Percentiles rank a stretch among this genome's conserved stretches.
phyloP scores from a whole-genome alignment of 1,284 basidiomycete genomes.

The Athelia sp. region DNA sequence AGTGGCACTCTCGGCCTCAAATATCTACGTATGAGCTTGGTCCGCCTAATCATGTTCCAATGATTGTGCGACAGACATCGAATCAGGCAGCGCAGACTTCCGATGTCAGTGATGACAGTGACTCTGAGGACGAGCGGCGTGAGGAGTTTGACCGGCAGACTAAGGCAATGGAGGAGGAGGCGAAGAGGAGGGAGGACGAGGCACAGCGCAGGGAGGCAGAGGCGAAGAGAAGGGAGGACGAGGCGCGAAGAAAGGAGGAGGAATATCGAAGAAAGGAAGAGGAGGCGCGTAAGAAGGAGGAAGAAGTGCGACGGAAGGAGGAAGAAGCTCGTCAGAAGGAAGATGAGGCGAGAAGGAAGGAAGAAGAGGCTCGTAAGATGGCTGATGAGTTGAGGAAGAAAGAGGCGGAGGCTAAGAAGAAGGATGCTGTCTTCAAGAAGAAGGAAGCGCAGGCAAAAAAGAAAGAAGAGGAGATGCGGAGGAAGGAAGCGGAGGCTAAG shows the following conservation, averaged over 20 bases:
- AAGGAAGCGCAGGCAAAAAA: slow-evolving; percentile 6
- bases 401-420: slow-evolving; percentile 6
- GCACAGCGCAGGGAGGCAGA: slow-evolving; percentile 12
- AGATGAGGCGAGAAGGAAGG: slow-evolving; percentile 11
- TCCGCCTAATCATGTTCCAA: not conserved
- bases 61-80: not conserved
- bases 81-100: not conserved
- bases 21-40: not conserved
- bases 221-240: slow-evolving; percentile 8
- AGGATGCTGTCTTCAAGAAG: slow-evolving; percentile 9
- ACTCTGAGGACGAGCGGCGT: not conserved
- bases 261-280: too few relatives aligned
- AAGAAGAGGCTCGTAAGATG: slow-evolving; percentile 9
- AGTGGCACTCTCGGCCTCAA: not conserved
- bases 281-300: slow-evolving; percentile 5
- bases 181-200: slow-evolving; percentile 10
- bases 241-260: slow-evolving; percentile 11
- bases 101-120: not conserved
- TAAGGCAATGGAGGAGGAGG: slow-evolving; percentile 10
- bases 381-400: slow-evolving; percentile 4
- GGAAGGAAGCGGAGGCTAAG: slow-evolving; percentile 16
- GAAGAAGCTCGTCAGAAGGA: slow-evolving; percentile 11
- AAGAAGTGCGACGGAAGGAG: slow-evolving; percentile 12
- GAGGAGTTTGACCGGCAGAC: slow-evolving; percentile 1
- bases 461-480: slow-evolving; percentile 6